A percentile compares a stretch with the other conserved stretches of the same genome.
Evolutionary conservation across 1,139 yeast genomes (phyloP).

Genomic region (Pichia sp.): DNA sequence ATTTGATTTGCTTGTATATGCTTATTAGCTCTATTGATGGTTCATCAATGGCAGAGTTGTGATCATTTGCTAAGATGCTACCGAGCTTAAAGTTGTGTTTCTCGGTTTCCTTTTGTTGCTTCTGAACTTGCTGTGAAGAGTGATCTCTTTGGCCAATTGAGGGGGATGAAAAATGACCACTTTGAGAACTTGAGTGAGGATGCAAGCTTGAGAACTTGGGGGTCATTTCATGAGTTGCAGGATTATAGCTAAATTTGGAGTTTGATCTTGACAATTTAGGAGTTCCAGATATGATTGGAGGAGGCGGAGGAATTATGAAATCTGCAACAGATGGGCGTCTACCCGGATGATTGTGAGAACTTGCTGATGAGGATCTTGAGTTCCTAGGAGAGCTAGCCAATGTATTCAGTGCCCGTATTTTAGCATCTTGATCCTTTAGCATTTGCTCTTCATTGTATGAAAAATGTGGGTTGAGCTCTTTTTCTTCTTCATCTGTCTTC

Average conservation of each 20-base stretch:
- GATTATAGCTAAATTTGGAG: constrained; percentile 28
- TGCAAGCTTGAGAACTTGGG: constrained; percentile 15
- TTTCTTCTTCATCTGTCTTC: constrained; percentile 5
- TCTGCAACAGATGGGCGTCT: constrained; percentile 36
- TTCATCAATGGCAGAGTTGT: constrained; percentile 54
- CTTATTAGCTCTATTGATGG: constrained; percentile 68
- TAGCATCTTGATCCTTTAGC: constrained; percentile 67
- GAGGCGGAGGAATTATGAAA: constrained; percentile 35
- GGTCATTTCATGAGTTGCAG: constrained; percentile 31
- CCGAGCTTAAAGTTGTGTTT: constrained; percentile 39
- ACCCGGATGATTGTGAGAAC: constrained; percentile 12
- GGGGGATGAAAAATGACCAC: neutral
- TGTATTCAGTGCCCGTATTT: constrained; percentile 59
- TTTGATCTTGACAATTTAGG: constrained; percentile 10
- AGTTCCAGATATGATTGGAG: constrained; percentile 25
- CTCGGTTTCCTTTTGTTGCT: neutral
- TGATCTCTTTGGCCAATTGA: constrained; percentile 5
- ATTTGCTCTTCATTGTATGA: constrained; percentile 66
- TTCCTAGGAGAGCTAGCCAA: constrained; percentile 33
- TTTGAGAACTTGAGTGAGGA: neutral
- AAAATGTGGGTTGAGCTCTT: constrained; percentile 40
- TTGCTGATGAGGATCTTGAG: constrained; percentile 26
- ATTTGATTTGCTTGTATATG: constrained; percentile 65
- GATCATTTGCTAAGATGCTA: constrained; percentile 59
- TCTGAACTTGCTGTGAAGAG: neutral